Evolutionary conservation across 306 rosid species (phyloP).

Genomic region (Acacia crassicarpa): DNA sequence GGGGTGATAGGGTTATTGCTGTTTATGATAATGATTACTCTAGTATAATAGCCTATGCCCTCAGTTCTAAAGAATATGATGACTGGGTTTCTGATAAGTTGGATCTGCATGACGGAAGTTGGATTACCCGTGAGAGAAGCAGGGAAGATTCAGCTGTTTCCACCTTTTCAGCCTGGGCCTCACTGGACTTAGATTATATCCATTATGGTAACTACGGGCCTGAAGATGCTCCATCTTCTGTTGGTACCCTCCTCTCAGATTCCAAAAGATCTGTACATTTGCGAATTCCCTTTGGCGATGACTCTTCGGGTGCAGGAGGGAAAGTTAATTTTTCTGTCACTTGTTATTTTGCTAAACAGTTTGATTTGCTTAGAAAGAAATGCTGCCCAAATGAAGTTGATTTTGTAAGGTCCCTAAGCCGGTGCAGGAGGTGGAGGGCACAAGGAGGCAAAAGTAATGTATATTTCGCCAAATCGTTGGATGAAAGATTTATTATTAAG

Average conservation of each 20-base stretch:
- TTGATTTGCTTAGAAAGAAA: constrained; percentile 77
- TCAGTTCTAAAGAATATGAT: constrained; percentile 73
- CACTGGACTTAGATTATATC: constrained; percentile 73
- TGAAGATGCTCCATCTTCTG: constrained; percentile 73
- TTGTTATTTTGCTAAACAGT: constrained; percentile 88
- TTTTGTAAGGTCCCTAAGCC: constrained; percentile 86
- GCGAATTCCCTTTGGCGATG: constrained; percentile 76
- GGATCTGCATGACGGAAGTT: constrained; percentile 48
- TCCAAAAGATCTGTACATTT: constrained; percentile 72
- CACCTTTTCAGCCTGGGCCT: constrained; percentile 73
- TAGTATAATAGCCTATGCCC: constrained; percentile 90
- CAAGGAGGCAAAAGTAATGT: constrained; percentile 99
- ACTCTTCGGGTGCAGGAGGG: constrained; percentile 60
- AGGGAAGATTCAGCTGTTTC: constrained; percentile 63
- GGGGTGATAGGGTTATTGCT: constrained; percentile 69
- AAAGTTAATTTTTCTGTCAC: constrained; percentile 89
- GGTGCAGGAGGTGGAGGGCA: constrained; percentile 89
- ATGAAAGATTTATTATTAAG: constrained; percentile 88
- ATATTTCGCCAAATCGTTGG: constrained; percentile 92
- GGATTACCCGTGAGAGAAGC: constrained; percentile 45
- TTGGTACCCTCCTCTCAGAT: constrained; percentile 63
- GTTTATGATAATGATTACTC: constrained; percentile 92
- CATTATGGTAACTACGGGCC: constrained; percentile 71
- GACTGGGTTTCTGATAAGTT: constrained; percentile 74
- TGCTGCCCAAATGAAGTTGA: constrained; percentile 90